These are phyloP conservation scores for Scheffersomyces amazonensis DNA, from an alignment of 805 yeast species.

Conservation along the genomic window DNA sequence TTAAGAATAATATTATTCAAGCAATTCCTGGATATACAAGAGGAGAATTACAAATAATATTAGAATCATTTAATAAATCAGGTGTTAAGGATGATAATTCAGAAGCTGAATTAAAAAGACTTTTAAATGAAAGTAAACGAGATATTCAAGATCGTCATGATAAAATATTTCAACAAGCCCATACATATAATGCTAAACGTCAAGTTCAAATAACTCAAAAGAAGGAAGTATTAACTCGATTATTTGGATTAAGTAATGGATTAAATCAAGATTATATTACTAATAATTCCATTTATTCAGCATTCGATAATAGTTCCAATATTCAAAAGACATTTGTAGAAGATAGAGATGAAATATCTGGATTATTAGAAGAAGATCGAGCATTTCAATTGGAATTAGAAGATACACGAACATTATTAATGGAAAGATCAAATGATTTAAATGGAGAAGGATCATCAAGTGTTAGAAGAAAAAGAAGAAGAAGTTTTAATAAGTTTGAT, in stretches of 20 bases:
- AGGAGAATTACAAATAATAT: constrained; percentile 28
- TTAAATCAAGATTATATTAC: constrained; percentile 39
- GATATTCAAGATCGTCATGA: constrained; percentile 32
- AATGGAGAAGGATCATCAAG: not conserved
- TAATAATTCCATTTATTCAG: constrained; percentile 37
- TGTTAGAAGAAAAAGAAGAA: not conserved
- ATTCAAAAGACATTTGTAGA: constrained; percentile 39
- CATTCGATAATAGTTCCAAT: constrained; percentile 33
- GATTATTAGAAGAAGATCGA: constrained; percentile 31
- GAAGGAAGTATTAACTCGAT: constrained; percentile 33
- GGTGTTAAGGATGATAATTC: not conserved
- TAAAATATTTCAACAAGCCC: constrained; percentile 28
- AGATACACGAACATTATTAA: constrained; percentile 19
- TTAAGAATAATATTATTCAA: constrained; percentile 12
- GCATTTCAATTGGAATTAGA: constrained; percentile 20
- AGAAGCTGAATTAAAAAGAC: constrained; percentile 21
- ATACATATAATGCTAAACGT: constrained; percentile 31
- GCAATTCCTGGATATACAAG: constrained; percentile 40
- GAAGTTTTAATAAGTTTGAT: not conserved
- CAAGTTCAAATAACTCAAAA: constrained; percentile 39
- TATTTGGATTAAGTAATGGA: constrained; percentile 38
- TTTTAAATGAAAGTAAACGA: constrained; percentile 26
- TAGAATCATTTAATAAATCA: constrained; percentile 10
- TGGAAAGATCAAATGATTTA: constrained; percentile 3
- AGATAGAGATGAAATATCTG: constrained; percentile 37